Evolutionary conservation across 805 yeast species (phyloP).

Genomic region (Spathaspora hagerdaliae): DNA sequence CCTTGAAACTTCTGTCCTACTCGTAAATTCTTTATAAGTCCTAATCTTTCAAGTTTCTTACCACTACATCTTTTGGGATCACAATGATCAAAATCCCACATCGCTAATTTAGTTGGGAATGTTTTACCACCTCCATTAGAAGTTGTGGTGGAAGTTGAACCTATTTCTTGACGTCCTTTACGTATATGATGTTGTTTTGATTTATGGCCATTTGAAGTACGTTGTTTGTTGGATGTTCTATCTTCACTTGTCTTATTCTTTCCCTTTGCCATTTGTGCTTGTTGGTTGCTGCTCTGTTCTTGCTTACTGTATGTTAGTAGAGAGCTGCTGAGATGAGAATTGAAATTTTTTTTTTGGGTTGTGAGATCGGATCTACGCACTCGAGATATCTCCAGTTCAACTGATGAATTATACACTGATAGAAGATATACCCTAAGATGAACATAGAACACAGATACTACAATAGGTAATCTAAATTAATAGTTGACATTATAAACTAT

Average conservation of each 20-base stretch:
- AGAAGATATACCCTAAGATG: no score
- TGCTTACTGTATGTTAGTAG: neutral
- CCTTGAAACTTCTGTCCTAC: slow-evolving; percentile 96
- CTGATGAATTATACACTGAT: no score
- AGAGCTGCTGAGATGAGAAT: neutral
- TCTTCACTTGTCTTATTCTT: slow-evolving; percentile 49
- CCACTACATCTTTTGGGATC: slow-evolving; percentile 98
- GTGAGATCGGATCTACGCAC: neutral
- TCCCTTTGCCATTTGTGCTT: slow-evolving; percentile 47
- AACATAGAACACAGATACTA: no score
- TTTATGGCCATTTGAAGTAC: slow-evolving; percentile 55
- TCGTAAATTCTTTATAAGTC: slow-evolving; percentile 70
- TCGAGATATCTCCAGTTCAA: no score
- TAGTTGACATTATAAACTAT: no score
- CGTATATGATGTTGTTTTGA: slow-evolving; percentile 49
- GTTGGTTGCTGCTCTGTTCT: neutral
- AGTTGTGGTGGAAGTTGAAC: slow-evolving; percentile 11
- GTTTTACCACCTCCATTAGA: slow-evolving; percentile 2
- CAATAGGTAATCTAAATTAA: no score
- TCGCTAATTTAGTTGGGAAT: slow-evolving; percentile 84
- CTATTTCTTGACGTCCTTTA: slow-evolving; percentile 31
- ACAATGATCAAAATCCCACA: slow-evolving; percentile 99
- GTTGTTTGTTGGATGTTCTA: slow-evolving; percentile 22
- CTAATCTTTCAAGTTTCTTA: slow-evolving; percentile 85
- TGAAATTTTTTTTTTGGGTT: neutral